Conservation (phyloP, 108 stramenopile species). For the Nitzschia sp. region DNA sequence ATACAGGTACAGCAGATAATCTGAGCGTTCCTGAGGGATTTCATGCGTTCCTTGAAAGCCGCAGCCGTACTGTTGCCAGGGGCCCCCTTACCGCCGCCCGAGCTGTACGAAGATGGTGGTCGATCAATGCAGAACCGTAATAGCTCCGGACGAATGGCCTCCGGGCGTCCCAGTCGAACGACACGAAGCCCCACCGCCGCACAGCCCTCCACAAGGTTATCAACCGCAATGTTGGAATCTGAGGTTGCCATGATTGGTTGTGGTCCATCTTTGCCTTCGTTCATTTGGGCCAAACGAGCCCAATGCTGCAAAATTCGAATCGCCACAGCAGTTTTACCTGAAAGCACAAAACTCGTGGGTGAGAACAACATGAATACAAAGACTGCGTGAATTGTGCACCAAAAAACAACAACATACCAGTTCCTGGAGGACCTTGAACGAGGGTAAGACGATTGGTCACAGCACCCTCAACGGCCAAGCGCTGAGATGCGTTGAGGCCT, state of each 20-base stretch:
- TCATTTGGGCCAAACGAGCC: constrained; percentile 67
- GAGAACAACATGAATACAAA: neutral
- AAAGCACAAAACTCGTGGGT: too few relatives aligned
- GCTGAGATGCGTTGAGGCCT: constrained; percentile 84
- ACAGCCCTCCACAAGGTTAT: constrained; percentile 96
- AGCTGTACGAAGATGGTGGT: constrained; percentile 58
- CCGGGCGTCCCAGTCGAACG: constrained; percentile 92
- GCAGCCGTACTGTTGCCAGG: constrained; percentile 17
- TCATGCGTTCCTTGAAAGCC: constrained; percentile 81
- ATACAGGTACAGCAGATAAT: constrained; percentile 96
- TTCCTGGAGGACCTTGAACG: constrained; percentile 89
- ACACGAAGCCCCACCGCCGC: constrained; percentile 86
- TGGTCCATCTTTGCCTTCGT: constrained; percentile 52
- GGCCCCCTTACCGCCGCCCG: constrained; percentile 14
- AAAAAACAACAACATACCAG: constrained; percentile 25
- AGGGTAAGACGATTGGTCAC: constrained; percentile 85
- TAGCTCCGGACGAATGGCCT: constrained; percentile 89
- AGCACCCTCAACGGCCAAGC: constrained; percentile 88
- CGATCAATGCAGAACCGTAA: constrained; percentile 87
- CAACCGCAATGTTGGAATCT: constrained; percentile 97
- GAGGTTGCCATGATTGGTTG: constrained; percentile 85
- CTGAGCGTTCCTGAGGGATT: constrained; percentile 82
- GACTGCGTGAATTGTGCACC: too few relatives aligned
- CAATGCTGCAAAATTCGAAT: constrained; percentile 90
- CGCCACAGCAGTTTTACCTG: constrained; percentile 88